Evolutionary conservation across 352 stramenopile genomes (phyloP), one percentile per base, ranked within the genome.

Genomic region (Thalassiosira mediterranea): DNA sequence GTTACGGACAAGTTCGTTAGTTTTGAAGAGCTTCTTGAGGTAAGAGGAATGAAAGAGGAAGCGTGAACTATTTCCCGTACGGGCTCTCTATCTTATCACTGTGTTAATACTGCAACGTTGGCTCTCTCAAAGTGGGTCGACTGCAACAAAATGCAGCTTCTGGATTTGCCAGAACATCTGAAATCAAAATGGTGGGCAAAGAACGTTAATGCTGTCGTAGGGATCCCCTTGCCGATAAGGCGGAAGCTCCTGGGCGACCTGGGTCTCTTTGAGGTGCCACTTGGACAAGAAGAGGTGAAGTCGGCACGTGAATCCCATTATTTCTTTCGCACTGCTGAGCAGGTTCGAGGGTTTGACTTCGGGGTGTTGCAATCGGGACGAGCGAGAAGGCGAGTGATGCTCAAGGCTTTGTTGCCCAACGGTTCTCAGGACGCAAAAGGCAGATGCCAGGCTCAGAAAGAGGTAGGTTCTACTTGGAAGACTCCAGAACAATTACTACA

Each of bases 251-350:
- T 66, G 57, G 40, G 25, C 7, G 40, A 54, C 10, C 19, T 66
- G 8, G 17, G 4, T 1, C 32, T 40, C 2, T 40, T 66, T 34
- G 34, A 66, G 17, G 57, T 66, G 38, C 37, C 13, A 5, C 21
- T 54, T 37, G 57, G 57, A 28, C 32, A 54, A 13, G 57, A 66
- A 40, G 38, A 66, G 19, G 31, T 23, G 7, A 19, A 54, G 32
- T 2, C 38, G 13, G n/a, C n/a, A n/a, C 57, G 23, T 26, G 52
- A 66, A 66, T 53, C 57, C 3, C 15, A 66, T 21, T 66, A 38
- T 19, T 53, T 54, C 19, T 66, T 66, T 56, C n/a, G 38, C 2
- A 54, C 34, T 32, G 57, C 57, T 17, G 57, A 66, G 38, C 57
- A 66, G 48, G 57, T 66, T 13, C 1, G 37, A 26, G 8, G 21